phyloP scores from a whole-genome alignment of 768 basidiomycete genomes.

The Neoboletus magnificus region DNA sequence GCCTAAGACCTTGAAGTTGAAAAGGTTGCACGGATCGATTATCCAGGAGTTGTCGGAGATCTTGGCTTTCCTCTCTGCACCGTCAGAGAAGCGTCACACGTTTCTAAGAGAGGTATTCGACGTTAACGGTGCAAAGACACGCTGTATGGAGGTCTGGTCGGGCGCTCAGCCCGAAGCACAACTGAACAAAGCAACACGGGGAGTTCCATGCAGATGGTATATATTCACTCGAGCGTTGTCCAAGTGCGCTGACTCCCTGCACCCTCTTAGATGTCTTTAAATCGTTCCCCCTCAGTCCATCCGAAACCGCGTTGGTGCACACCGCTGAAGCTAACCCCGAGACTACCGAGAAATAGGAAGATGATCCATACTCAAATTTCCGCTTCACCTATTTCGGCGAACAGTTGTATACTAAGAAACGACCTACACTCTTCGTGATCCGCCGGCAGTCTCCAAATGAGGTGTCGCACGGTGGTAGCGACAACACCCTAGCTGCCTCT shows the following conservation, averaged over 20 bases:
- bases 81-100: conserved; percentile 40
- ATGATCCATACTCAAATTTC: conserved; percentile 40
- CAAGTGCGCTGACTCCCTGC: neutral
- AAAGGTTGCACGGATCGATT: no score
- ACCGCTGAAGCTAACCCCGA: conserved; percentile 51
- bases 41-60: conserved; percentile 33
- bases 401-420: conserved; percentile 48
- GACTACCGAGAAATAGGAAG: conserved; percentile 17
- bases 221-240: neutral
- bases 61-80: conserved; percentile 42
- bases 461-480: neutral
- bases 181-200: conserved; percentile 51
- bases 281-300: conserved; percentile 51
- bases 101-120: conserved; percentile 40
- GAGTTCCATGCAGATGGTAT: conserved; percentile 63
- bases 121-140: conserved; percentile 33
- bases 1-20: no score
- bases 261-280: conserved; percentile 46
- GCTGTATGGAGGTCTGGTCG: conserved; percentile 61
- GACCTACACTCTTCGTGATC: conserved; percentile 54
- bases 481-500: conserved; percentile 5
- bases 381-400: conserved; percentile 65
- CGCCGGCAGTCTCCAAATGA: conserved; percentile 37
- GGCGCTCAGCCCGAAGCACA: conserved; percentile 42
- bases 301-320: conserved; percentile 53